Evolutionary conservation across 2,329 filamentous ascomycete genomes (phyloP).

Genomic region (Xylariaceae sp.): DNA sequence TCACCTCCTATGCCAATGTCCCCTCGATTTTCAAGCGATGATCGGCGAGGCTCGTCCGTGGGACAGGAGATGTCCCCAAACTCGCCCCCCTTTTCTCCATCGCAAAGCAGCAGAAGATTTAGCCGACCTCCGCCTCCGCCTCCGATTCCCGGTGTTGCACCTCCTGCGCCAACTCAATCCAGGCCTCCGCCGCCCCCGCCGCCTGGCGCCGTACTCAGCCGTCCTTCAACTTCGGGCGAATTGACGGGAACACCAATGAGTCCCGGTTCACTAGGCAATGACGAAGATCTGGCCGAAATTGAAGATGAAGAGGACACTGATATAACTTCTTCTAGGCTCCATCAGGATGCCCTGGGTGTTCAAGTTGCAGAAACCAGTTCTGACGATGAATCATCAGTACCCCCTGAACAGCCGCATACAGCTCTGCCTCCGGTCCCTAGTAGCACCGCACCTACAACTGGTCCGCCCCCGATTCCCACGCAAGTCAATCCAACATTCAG

Average conservation of each 20-base stretch:
- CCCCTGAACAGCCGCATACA: conserved; percentile 40
- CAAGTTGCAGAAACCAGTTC: conserved; percentile 72
- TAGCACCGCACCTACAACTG: conserved; percentile 49
- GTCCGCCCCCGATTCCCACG: conserved; percentile 61
- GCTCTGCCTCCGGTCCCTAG: conserved; percentile 54
- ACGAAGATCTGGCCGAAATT: conserved; percentile 82
- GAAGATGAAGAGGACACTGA: conserved; percentile 98
- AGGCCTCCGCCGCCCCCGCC: conserved; percentile 66
- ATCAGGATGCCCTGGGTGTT: conserved; percentile 86
- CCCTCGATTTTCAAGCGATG: conserved; percentile 33
- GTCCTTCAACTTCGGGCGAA: conserved; percentile 55
- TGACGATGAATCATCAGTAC: conserved; percentile 61
- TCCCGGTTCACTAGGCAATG: conserved; percentile 43
- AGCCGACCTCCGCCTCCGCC: conserved; percentile 51
- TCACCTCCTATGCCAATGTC: conserved; percentile 44
- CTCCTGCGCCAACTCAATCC: conserved; percentile 45
- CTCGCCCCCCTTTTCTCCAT: conserved; percentile 35
- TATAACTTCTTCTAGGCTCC: conserved; percentile 86
- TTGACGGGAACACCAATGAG: conserved; percentile 39
- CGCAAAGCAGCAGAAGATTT: conserved; percentile 48
- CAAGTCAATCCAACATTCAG: conserved; percentile 50
- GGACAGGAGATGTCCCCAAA: conserved; percentile 35
- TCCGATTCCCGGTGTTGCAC: conserved; percentile 50
- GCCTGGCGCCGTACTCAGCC: conserved; percentile 46
- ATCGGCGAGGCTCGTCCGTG: conserved; percentile 32